Evolutionary conservation across 768 basidiomycete genomes (phyloP).

Genomic region (Cyathus striatus): DNA sequence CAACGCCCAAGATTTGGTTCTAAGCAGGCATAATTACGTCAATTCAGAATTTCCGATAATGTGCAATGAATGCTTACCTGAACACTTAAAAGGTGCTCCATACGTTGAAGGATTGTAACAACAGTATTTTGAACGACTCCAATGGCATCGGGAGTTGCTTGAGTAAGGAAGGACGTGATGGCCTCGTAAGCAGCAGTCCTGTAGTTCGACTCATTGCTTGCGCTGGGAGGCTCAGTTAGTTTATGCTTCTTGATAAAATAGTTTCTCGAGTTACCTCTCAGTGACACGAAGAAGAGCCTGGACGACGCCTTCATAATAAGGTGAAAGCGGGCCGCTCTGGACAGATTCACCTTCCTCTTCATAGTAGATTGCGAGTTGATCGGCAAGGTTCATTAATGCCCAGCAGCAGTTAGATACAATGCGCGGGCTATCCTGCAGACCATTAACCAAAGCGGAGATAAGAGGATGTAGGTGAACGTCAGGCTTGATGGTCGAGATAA

Average conservation of each 20-base stretch:
- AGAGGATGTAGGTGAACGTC: conserved; percentile 84
- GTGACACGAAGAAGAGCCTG: conserved; percentile 81
- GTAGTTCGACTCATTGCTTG: conserved; percentile 86
- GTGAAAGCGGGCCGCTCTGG: conserved; percentile 65
- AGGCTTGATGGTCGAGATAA: conserved; percentile 82
- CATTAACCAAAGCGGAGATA: conserved; percentile 76
- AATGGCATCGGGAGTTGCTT: conserved; percentile 76
- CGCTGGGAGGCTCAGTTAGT: conserved; percentile 32
- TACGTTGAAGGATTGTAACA: conserved; percentile 78
- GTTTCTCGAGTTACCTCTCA: conserved; percentile 57
- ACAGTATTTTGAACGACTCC: conserved; percentile 78
- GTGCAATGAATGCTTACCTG: conserved; percentile 45
- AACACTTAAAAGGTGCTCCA: conserved; percentile 82
- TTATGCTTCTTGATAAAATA: background rate
- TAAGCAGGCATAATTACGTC: conserved; percentile 19
- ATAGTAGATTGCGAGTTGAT: conserved; percentile 70
- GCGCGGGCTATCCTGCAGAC: conserved; percentile 74
- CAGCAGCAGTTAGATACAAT: conserved; percentile 95
- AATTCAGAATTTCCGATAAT: background rate
- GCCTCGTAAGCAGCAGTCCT: conserved; percentile 96
- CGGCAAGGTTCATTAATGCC: conserved; percentile 92
- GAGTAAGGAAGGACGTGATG: conserved; percentile 79
- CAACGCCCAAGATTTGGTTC: conserved; percentile 91
- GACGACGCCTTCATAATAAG: conserved; percentile 86
- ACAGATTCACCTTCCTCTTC: conserved; percentile 56